Evolutionary conservation across 768 basidiomycete genomes (phyloP), one percentile per base, ranked within the genome.

Genomic region (Pisolithus albus): DNA sequence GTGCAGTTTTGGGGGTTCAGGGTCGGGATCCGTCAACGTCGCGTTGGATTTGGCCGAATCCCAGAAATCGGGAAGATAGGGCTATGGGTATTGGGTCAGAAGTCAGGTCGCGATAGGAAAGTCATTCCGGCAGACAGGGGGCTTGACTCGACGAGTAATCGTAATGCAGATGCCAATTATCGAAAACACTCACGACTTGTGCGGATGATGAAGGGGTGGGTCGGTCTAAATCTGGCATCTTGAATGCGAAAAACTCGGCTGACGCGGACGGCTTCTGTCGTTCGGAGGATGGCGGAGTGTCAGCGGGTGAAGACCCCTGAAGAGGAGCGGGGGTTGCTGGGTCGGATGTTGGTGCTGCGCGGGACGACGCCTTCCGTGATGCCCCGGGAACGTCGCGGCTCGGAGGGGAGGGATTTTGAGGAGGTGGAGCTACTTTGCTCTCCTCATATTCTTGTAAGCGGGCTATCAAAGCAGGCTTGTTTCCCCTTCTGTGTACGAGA

Each of bases 31-130:
- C 34, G 63, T 64, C 52, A 52, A 56, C 34, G 39, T 64, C 39
- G 41, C 66, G 59, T 57, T 74, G 65, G 41, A 68, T 55, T 64
- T 66, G n/a, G 74, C 72, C 1, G 81, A 77, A 38, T 75, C 69
- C 76, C 78, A 83, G 57, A 80, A 75, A 70, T 85, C 82, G 32
- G 76, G 77, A 1, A 75, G 61, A 61, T 76, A 78, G 9, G 84
- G 84, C 83, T 86, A 58, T 9, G 40, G 26, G 15, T 34, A 46
- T 41, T 23, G 11, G 11, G 47, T 52, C 43, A 52, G 48, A 49
- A 46, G 39, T 2, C 55, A 23, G 37, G 18, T 50, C 38, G 41
- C 43, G n/a, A 42, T 47, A 56, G 41, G 58, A 42, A 37, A 7
- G 26, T 26, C 3, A 26, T 26, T 26, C 19, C 44, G 51, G 45